Evolutionary conservation across 2,329 filamentous ascomycete genomes (phyloP), one percentile per base, ranked within the genome.

Genomic region (Venturia pyrina): DNA sequence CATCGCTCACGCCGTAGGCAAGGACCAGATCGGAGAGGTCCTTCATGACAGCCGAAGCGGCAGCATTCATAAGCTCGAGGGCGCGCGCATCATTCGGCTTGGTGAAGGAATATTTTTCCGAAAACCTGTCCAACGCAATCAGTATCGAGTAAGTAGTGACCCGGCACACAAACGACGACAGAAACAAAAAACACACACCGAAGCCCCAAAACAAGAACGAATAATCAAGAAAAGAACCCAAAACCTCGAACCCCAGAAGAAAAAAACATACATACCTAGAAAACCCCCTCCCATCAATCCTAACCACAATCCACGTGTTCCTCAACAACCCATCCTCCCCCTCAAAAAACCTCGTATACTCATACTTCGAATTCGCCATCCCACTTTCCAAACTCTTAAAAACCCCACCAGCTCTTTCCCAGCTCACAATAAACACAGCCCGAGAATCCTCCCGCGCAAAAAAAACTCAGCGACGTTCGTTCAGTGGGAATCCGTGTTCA

Each of bases 241-340:
- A n/a, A n/a, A n/a, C n/a, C n/a, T n/a, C n/a, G n/a, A n/a, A n/a
- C n/a, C n/a, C n/a, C n/a, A 57, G 15, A 40, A 21, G 40, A 28
- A 43, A 43, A 32, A 21, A 21, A 10, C 15, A 17, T 5, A 11
- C 40, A 37, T 37, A 73, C 91, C 96, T 97, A 72, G 93, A 95
- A 78, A 99, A 99, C 21, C 92, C 93, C 69, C 93, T 85, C 32
- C 95, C 95, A 78, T 99, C 95, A 72, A 99, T 88, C 67, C 95
- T 88, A 66, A 99, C 87, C 24, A 98, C 91, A 66, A 98, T 89
- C 92, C 93, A 99, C 34, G 93, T 98, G 74, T 96, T 96, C 65
- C 88, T 91, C 28, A 98, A 83, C 50, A 99, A 80, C 60, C 78
- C 78, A 73, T 97, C 92, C 7, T 87, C 80, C 73, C 89, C 89